phyloP scores from a whole-genome alignment of 208 protist species.

The Leishmania major region DNA sequence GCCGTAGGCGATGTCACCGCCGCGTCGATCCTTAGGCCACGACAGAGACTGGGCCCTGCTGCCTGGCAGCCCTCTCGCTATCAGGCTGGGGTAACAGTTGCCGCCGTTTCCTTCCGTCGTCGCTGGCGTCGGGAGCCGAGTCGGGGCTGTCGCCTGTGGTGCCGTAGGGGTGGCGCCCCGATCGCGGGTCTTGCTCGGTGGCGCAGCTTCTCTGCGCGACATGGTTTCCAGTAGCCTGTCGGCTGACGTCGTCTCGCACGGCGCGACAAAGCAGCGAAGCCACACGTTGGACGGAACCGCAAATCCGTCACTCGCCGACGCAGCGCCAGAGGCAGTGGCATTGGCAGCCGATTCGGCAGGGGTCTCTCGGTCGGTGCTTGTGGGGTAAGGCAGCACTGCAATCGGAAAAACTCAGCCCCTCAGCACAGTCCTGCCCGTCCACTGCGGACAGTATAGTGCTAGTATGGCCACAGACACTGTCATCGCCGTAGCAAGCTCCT shows the following conservation, averaged over 20 bases:
- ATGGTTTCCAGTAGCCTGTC: not conserved
- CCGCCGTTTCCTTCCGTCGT: not conserved
- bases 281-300: slow-evolving; percentile 43
- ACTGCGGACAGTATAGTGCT: not conserved
- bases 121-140: not conserved
- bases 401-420: not conserved
- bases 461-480: not conserved
- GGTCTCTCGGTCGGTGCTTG: not conserved
- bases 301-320: slow-evolving; percentile 33
- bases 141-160: not conserved
- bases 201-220: not conserved
- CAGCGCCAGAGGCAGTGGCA: not conserved
- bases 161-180: not conserved
- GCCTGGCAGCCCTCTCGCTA: not conserved
- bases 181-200: not conserved
- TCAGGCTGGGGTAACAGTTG: not conserved
- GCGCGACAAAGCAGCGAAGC: slow-evolving; percentile 70
- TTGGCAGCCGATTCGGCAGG: not conserved
- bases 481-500: not conserved
- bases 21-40: slow-evolving; percentile 11
- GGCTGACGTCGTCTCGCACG: slow-evolving; percentile 12
- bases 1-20: not conserved
- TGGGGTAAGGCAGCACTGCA: not conserved
- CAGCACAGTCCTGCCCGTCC: not conserved
- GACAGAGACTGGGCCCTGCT: slow-evolving; percentile 12